Percentiles rank a stretch among this genome's conserved stretches.
Conservation (phyloP, 768 basidiomycete genomes). For the Lactarius sanguifluus region DNA sequence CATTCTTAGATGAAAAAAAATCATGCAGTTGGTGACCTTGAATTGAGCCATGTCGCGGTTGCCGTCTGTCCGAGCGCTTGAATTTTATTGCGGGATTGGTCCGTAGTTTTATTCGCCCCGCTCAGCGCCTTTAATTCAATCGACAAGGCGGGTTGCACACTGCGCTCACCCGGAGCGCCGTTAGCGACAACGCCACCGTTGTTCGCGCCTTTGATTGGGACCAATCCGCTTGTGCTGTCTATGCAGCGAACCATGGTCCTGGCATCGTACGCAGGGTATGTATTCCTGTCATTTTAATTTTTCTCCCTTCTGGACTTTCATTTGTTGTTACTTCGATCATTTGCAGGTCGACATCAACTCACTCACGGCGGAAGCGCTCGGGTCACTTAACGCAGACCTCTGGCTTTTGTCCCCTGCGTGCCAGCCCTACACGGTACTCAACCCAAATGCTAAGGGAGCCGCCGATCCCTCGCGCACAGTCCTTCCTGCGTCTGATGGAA, state of each 20-base stretch:
- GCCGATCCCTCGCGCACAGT: slow-evolving; percentile 71
- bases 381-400: slow-evolving; percentile 51
- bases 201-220: slow-evolving; percentile 84
- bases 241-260: slow-evolving; percentile 56
- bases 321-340: neutral
- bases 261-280: slow-evolving; percentile 52
- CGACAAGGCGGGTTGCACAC: slow-evolving; percentile 67
- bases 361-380: slow-evolving; percentile 50
- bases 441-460: slow-evolving; percentile 67
- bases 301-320: neutral
- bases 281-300: slow-evolving; percentile 10
- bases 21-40: neutral
- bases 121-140: neutral
- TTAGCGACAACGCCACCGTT: slow-evolving; percentile 42
- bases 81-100: slow-evolving; percentile 87
- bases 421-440: slow-evolving; percentile 81
- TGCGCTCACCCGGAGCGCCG: slow-evolving; percentile 55
- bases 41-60: neutral
- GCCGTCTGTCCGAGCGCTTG: slow-evolving; percentile 37
- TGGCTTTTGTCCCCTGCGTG: slow-evolving; percentile 85
- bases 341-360: slow-evolving; percentile 59
- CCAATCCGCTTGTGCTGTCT: slow-evolving; percentile 68
- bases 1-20: too few species aligned
- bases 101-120: slow-evolving; percentile 17
- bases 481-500: slow-evolving; percentile 70